phyloP scores from a whole-genome alignment of 495 filamentous ascomycete genomes.

The Lentithecium fluviatile region DNA sequence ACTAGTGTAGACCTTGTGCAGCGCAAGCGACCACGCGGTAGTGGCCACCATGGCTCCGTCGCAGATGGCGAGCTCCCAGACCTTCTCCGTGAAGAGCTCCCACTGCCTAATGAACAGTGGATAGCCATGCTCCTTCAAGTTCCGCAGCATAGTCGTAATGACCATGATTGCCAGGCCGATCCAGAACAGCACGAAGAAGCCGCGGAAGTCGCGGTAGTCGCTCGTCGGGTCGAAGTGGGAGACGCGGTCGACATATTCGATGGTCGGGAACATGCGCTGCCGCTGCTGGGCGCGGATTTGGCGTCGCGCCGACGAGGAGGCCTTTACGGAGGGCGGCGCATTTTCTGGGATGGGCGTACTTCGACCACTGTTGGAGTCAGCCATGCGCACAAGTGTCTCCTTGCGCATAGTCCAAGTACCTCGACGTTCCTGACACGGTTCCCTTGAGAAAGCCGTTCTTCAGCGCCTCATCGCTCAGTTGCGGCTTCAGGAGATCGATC shows the following conservation, averaged over 20 bases:
- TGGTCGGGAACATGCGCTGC: slow-evolving; percentile 89
- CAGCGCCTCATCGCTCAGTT: slow-evolving; percentile 10
- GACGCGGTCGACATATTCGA: slow-evolving; percentile 87
- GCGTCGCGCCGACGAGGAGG: slow-evolving; percentile 79
- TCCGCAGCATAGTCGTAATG: slow-evolving; percentile 84
- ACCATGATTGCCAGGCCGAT: slow-evolving; percentile 95
- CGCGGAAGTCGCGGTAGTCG: slow-evolving; percentile 91
- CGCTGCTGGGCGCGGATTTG: slow-evolving; percentile 79
- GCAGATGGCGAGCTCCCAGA: slow-evolving; percentile 80
- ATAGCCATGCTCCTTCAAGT: slow-evolving; percentile 89
- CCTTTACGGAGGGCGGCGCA: slow-evolving; percentile 84
- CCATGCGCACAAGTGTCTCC: not conserved
- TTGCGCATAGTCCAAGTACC: slow-evolving; percentile 9
- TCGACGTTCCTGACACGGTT: slow-evolving; percentile 26
- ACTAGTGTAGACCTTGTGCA: slow-evolving; percentile 66
- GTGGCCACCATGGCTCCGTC: slow-evolving; percentile 80
- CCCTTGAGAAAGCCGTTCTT: slow-evolving; percentile 19
- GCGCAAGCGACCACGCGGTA: slow-evolving; percentile 67
- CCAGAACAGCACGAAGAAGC: slow-evolving; percentile 98
- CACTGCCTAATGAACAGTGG: slow-evolving; percentile 82
- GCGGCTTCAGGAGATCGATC: slow-evolving; percentile 26
- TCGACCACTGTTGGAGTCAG: slow-evolving; percentile 60
- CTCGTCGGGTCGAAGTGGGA: slow-evolving; percentile 93
- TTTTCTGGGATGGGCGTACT: slow-evolving; percentile 88
- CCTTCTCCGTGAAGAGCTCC: slow-evolving; percentile 78